Conservation (phyloP, 106 monocot genomes). For the Phalaenopsis equestris region DNA sequence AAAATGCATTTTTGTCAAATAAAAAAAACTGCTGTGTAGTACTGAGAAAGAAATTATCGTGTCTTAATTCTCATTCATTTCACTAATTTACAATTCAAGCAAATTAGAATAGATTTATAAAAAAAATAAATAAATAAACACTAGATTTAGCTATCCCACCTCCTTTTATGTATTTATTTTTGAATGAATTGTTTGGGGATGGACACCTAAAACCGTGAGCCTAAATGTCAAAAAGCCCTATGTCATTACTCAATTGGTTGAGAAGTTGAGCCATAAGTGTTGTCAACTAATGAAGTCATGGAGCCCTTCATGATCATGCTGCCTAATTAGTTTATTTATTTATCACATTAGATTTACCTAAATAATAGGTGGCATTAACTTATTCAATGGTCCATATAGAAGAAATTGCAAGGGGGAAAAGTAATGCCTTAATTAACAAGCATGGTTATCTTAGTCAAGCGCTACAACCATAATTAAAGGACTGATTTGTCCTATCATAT, state of each 20-base stretch:
- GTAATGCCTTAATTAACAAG: neutral
- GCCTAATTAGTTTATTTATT: neutral
- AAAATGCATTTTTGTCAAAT: too few species aligned
- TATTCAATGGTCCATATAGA: neutral
- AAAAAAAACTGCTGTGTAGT: too few species aligned
- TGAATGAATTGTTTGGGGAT: neutral
- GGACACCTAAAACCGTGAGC: neutral
- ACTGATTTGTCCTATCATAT: neutral
- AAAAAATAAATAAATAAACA: too few species aligned
- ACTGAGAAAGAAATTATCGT: too few species aligned
- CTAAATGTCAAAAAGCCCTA: neutral
- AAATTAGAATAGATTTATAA: too few species aligned
- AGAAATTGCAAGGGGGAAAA: neutral
- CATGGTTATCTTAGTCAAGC: neutral
- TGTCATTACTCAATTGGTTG: neutral
- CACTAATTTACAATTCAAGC: too few species aligned
- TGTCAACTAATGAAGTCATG: neutral
- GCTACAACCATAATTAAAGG: neutral
- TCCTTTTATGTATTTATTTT: neutral
- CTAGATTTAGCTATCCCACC: too few species aligned
- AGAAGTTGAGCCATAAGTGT: neutral
- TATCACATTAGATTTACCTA: too few species aligned
- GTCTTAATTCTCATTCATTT: too few species aligned
- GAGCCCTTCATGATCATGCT: neutral
- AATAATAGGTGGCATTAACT: neutral